Evolutionary conservation across 2,329 filamentous ascomycete genomes (phyloP).

Genomic region (Calonectria pauciramosa): DNA sequence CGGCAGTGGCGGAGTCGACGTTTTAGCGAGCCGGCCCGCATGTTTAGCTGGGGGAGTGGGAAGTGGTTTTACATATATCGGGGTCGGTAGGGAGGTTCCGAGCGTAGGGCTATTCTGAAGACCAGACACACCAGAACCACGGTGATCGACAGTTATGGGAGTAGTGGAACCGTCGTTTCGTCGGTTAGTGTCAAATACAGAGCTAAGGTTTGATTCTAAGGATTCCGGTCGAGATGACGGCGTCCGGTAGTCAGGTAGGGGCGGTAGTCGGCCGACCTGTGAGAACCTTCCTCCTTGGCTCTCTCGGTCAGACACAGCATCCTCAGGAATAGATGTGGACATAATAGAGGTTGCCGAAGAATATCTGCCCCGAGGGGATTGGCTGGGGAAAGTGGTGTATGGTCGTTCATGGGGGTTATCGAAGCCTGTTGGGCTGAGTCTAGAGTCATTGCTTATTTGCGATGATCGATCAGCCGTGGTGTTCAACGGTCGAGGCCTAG

Average conservation of each 20-base stretch:
- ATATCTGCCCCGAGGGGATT: conserved; percentile 36
- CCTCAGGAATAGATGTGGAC: conserved; percentile 46
- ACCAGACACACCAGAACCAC: conserved; percentile 36
- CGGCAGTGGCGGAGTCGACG: conserved; percentile 3
- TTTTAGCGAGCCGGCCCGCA: background rate
- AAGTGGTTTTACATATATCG: conserved; percentile 28
- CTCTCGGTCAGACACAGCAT: conserved; percentile 39
- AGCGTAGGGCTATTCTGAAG: conserved; percentile 43
- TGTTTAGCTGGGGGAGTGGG: conserved; percentile 14
- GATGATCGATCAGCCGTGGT: conserved; percentile 36
- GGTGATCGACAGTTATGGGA: conserved; percentile 38
- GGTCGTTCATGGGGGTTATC: conserved; percentile 40
- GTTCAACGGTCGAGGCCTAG: conserved; percentile 39
- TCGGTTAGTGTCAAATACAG: conserved; percentile 39
- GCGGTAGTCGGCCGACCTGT: conserved; percentile 35
- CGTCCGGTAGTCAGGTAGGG: conserved; percentile 9
- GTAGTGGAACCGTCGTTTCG: conserved; percentile 37
- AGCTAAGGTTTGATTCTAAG: conserved; percentile 41
- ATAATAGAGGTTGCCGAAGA: conserved; percentile 40
- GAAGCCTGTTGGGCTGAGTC: conserved; percentile 37
- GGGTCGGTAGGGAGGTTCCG: conserved; percentile 39
- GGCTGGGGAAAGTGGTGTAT: conserved; percentile 43
- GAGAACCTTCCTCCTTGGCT: conserved; percentile 31
- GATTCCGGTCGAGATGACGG: conserved; percentile 43
- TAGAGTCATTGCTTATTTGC: conserved; percentile 40